Evolutionary conservation across 352 stramenopile species (phyloP).

Genomic region (Lagenidium giganteum): DNA sequence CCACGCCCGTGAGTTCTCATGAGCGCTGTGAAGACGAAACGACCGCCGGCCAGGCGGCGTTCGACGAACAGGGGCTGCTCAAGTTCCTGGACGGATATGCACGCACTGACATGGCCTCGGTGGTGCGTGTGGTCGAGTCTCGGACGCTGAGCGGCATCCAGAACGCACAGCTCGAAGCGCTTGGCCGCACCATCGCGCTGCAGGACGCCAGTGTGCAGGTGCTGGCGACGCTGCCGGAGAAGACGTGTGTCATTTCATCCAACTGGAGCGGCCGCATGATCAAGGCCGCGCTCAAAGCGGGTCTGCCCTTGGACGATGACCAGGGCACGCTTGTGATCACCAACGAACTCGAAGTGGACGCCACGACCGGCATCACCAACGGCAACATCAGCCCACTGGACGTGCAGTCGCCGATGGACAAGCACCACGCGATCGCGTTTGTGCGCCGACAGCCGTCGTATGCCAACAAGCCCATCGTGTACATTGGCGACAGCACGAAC

Average conservation of each 20-base stretch:
- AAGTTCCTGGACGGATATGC: slow-evolving; percentile 41
- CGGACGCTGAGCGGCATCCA: slow-evolving; percentile 31
- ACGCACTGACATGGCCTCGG: slow-evolving; percentile 34
- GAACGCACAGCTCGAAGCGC: slow-evolving; percentile 3
- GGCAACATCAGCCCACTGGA: too few species aligned
- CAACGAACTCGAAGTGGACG: slow-evolving; percentile 48
- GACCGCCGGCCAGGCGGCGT: too few species aligned
- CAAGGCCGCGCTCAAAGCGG: slow-evolving; percentile 15
- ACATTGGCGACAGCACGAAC: slow-evolving; percentile 63
- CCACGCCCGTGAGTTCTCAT: too few species aligned
- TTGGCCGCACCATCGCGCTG: slow-evolving; percentile 16
- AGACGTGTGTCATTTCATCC: slow-evolving; percentile 42
- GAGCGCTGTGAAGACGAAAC: too few species aligned
- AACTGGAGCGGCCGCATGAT: slow-evolving; percentile 67
- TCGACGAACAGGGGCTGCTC: slow-evolving; percentile 27
- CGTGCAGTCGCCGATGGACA: slow-evolving; percentile 56
- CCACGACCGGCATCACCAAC: too few species aligned
- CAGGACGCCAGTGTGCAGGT: slow-evolving; percentile 24
- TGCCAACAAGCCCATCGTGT: too few species aligned
- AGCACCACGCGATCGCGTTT: too few species aligned
- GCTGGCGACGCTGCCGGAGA: slow-evolving; percentile 12
- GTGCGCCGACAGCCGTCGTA: too few species aligned
- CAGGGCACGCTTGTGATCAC: background rate
- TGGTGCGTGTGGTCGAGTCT: slow-evolving; percentile 33
- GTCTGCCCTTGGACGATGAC: too few species aligned